phyloP scores from a whole-genome alignment of 2,329 filamentous ascomycete genomes.

The Claviceps maximensis region DNA sequence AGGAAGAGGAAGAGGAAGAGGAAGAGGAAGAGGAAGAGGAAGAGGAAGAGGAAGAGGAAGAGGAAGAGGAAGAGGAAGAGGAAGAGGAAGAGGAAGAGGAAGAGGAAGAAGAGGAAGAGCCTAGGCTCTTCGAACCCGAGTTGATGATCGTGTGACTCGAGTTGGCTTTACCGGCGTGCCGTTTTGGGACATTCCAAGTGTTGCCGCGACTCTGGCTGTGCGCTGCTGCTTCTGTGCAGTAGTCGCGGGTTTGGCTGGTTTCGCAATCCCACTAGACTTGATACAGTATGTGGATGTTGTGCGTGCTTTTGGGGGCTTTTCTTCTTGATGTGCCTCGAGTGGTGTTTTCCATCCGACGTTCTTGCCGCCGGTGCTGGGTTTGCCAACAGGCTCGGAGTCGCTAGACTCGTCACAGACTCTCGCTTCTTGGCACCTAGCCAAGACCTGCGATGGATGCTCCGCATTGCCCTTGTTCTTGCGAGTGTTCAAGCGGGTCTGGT shows the following conservation, averaged over 20 bases:
- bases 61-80: background rate
- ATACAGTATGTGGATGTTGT: constrained; percentile 5
- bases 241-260: constrained; percentile 12
- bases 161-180: constrained; percentile 21
- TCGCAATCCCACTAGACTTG: constrained; percentile 17
- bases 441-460: constrained; percentile 21
- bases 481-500: constrained; percentile 23
- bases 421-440: constrained; percentile 18
- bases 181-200: constrained; percentile 20
- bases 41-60: too few relatives aligned
- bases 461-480: constrained; percentile 22
- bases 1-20: background rate
- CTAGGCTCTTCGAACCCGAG: constrained; percentile 4
- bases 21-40: background rate
- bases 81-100: background rate
- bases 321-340: constrained; percentile 16
- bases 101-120: background rate
- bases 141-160: constrained; percentile 18
- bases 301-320: constrained; percentile 13
- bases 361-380: constrained; percentile 13
- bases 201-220: constrained; percentile 17
- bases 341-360: constrained; percentile 23
- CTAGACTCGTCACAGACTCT: constrained; percentile 1
- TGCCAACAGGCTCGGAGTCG: background rate
- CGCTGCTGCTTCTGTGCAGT: constrained; percentile 16